phyloP scores from a whole-genome alignment of 75 land plant genomes.

The Gnetum montanum region DNA sequence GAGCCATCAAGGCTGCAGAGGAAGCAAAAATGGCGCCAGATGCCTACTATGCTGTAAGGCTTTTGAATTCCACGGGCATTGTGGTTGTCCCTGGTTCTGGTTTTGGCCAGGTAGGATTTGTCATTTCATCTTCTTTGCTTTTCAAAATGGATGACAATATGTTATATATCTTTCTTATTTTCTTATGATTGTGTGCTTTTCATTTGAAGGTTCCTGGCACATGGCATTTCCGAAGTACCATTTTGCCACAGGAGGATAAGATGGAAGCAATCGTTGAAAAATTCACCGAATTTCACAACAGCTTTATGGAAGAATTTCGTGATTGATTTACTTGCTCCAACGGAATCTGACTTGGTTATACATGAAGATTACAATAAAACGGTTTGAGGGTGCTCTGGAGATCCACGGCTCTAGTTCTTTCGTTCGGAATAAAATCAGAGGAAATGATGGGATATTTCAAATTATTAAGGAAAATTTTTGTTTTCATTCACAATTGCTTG shows the following conservation, averaged over 20 bases:
- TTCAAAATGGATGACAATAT: too few species aligned
- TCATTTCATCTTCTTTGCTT: not conserved
- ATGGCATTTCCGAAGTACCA: constrained; percentile 89
- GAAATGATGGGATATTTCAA: too few species aligned
- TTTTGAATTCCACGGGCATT: constrained; percentile 90
- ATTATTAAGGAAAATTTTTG: too few species aligned
- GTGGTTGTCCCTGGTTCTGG: constrained; percentile 98
- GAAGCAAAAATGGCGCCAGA: constrained; percentile 70
- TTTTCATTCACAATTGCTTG: too few species aligned
- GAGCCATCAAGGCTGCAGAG: constrained; percentile 79
- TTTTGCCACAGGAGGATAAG: constrained; percentile 84
- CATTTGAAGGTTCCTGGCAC: constrained; percentile 80
- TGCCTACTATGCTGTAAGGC: constrained; percentile 70
- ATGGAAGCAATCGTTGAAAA: constrained; percentile 61
- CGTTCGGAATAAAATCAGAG: too few species aligned
- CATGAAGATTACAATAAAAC: not conserved
- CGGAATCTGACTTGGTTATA: not conserved
- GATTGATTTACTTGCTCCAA: constrained; percentile 23
- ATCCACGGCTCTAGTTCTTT: too few species aligned
- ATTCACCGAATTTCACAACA: constrained; percentile 61
- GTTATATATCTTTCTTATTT: not conserved
- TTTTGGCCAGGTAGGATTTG: constrained; percentile 72
- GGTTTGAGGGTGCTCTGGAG: not conserved
- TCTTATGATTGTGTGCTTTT: not conserved
- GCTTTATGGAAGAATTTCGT: constrained; percentile 77